Base-by-base conservation (phyloP, 345 rosid genomes). In the Alliaria petiolata region DNA sequence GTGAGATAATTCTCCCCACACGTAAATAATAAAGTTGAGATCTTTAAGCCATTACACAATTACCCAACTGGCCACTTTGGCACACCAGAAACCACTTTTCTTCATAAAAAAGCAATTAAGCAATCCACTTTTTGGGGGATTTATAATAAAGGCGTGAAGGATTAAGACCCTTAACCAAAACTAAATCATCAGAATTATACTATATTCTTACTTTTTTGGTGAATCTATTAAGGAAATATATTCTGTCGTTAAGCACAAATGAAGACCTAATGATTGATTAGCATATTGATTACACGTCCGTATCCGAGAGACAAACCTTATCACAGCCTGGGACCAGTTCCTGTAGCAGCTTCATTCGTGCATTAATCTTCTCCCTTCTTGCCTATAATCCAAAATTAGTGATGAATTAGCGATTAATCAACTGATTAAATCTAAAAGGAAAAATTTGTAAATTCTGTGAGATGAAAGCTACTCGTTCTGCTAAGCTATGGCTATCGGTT, bases 271-370 rank as follows among this genome's bases (percentile, higher is more conserved):
- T 83, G 81, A 78, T 82, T 76, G 77, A 86, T 78, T 81, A 75
- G 74, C 52, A 56, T 52, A 69, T 44, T 78, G 47, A 76, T 71
- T 38, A 65, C 55, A 81, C 34, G 25, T 62, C 19, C 11, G 43
- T 30, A 33, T 60, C 73, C 14, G 4, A 50, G 26, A 64, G 69
- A 74, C 81, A 44, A 62, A 90, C 99, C 99, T 95, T 85, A 72
- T 78, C 85, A 82, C 93, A 87, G 28, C 93, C 93, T 46, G 93
- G 93, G 83, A 87, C 93, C 90, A 87, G 86, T 64, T 87, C 93
- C 13, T 87, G 93, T 52, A 87, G 80, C 9, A 87, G 76, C 87
- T 87, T 87, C 93, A 87, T 87, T 72, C 90, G 79, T 56, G 85
- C 85, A 59, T 87, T 87, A 38, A 87, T 87, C 79, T 87, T 87